Base-by-base conservation (phyloP, 495 filamentous ascomycete species). In the Annulohypoxylon bovei region DNA sequence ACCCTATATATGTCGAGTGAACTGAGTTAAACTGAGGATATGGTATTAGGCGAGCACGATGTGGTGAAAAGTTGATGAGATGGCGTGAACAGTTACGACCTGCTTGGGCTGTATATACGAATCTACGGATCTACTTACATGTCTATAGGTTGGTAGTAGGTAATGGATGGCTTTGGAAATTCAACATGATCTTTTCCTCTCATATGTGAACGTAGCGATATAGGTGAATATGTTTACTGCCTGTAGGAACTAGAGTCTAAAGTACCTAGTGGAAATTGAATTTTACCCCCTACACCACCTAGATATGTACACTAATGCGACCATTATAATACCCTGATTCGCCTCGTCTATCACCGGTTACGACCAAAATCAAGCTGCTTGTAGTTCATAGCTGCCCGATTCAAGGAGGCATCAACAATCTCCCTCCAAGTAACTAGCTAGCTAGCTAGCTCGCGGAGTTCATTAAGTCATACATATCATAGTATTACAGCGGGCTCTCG, bases 401-500 rank as follows among this genome's bases (percentile, higher is more conserved):
- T 12, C 9, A 18, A 47, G 1, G 20, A 8, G 6, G 8, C 23
- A 47, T 25, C 6, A 32, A 11, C 27, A 20, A 18, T 54, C 28
- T 33, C 16, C 50, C 27, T 12, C 35, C 50, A 39, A 53, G 3
- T 4, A 25, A 12, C 22, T 37, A 40, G 20, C n/a, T 42, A 42
- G 9, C 4, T 8, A 42, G 16, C 16, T 18, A 42, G 6, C 16
- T 12, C 9, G 20, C 64, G 14, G 20, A 11, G 30, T 46, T 35
- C 42, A 53, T 63, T 6, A 37, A 12, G 23, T 62, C 65, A 52
- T 68, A 58, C 18, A 62, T 50, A 57, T 68, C 46, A 62, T 69
- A 68, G 52, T 69, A 69, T 69, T 69, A 64, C 59, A 69, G 14
- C 60, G 40, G 60, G 66, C 16, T 52, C 18, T 46, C 28, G 32